Percentiles rank a stretch among this genome's conserved stretches.
phyloP scores from a whole-genome alignment of 1,284 basidiomycete species.

The Vanrija pseudolonga region DNA sequence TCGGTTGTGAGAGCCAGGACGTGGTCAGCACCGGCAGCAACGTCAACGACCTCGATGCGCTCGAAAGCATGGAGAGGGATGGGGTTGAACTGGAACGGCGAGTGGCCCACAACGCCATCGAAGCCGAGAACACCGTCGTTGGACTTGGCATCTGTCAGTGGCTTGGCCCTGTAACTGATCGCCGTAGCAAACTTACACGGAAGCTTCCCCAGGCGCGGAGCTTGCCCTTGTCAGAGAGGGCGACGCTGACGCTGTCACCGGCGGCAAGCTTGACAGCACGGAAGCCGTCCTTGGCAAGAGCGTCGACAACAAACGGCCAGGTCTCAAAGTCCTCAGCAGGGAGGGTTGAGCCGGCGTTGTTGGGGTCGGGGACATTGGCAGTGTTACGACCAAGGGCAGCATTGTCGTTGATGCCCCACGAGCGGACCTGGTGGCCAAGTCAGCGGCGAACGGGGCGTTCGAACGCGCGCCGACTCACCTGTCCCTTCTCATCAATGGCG shows the following conservation, averaged over 20 bases:
- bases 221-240: constrained; percentile 71
- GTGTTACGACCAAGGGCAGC: constrained; percentile 84
- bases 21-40: constrained; percentile 81
- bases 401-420: constrained; percentile 88
- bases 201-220: constrained; percentile 89
- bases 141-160: constrained; percentile 38
- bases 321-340: constrained; percentile 76
- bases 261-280: constrained; percentile 76
- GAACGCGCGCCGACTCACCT: constrained; percentile 19
- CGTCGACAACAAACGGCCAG: constrained; percentile 67
- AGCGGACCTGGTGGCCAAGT: constrained; percentile 65
- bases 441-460: constrained; percentile 52
- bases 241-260: constrained; percentile 80
- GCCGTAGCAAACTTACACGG: constrained; percentile 62
- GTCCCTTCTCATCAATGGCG: constrained; percentile 76
- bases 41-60: constrained; percentile 58
- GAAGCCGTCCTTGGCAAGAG: constrained; percentile 67
- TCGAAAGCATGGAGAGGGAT: constrained; percentile 49
- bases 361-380: constrained; percentile 60
- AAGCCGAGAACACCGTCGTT: constrained; percentile 85
- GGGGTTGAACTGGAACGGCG: constrained; percentile 50
- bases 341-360: constrained; percentile 57
- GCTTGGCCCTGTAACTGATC: background rate
- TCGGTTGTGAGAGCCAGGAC: constrained; percentile 78
- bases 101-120: constrained; percentile 56